Percentiles rank a stretch among this genome's conserved stretches.
phyloP scores from a whole-genome alignment of 2,329 filamentous ascomycete species.

The Metarhizium anisopliae region DNA sequence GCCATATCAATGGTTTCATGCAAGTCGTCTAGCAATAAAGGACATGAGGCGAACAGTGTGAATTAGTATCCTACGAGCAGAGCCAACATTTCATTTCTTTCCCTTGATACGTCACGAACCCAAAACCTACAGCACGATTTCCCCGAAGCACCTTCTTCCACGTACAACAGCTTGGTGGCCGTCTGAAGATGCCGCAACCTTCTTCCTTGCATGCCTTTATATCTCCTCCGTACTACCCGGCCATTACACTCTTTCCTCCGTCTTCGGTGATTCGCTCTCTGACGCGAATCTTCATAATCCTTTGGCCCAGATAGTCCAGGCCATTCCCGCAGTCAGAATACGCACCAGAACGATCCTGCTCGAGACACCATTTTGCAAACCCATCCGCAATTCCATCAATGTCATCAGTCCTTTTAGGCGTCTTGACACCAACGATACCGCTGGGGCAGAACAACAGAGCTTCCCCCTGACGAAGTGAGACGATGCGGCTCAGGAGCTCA shows the following conservation, averaged over 20 bases:
- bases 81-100: no score
- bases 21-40: no score
- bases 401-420: not conserved
- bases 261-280: conserved; percentile 33
- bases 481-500: conserved; percentile 33
- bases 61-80: no score
- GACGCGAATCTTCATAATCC: conserved; percentile 30
- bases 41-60: no score
- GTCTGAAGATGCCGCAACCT: no score
- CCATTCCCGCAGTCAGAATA: not conserved
- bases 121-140: no score
- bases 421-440: conserved; percentile 23
- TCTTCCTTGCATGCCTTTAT: not conserved
- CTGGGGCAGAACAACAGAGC: conserved; percentile 38
- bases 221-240: conserved; percentile 12
- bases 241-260: conserved; percentile 37
- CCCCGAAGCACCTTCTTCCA: no score
- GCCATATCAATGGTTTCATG: no score
- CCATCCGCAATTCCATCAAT: not conserved
- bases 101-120: no score
- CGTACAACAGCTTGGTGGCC: no score
- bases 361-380: not conserved
- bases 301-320: conserved; percentile 21
- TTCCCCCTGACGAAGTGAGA: conserved; percentile 33
- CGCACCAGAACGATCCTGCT: not conserved